Percentiles rank a stretch among this genome's conserved stretches.
Conservation (phyloP, 306 rosid species). For the Gleditsia sinensis region DNA sequence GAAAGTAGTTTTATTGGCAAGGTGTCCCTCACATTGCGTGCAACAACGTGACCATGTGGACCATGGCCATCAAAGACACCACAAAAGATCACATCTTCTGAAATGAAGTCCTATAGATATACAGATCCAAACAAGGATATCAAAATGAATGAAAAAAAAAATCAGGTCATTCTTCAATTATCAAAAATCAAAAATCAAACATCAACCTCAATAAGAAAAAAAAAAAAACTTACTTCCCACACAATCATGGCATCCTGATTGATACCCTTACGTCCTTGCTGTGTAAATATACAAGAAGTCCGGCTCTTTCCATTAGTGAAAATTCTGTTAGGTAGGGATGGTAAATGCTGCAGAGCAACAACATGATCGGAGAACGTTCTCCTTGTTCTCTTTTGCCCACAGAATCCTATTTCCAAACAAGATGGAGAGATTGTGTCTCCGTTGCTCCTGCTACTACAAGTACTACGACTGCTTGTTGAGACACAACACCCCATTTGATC, state of each 20-base stretch:
- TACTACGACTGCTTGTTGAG: constrained; percentile 79
- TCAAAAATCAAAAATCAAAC: neutral
- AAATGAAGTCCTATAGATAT: constrained; percentile 77
- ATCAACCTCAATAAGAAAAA: neutral
- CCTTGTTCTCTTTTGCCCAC: constrained; percentile 64
- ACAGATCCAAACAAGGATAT: constrained; percentile 33
- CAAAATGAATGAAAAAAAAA: constrained; percentile 26
- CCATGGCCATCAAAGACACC: constrained; percentile 99
- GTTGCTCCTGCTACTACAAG: constrained; percentile 80
- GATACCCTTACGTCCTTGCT: constrained; percentile 99
- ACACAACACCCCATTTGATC: constrained; percentile 89
- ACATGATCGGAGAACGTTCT: constrained; percentile 75
- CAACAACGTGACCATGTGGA: constrained; percentile 95
- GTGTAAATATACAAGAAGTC: constrained; percentile 84
- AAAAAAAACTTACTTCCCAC: constrained; percentile 80
- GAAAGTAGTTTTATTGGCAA: constrained; percentile 84
- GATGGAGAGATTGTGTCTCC: constrained; percentile 63
- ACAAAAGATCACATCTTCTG: constrained; percentile 82
- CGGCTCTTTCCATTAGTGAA: constrained; percentile 82
- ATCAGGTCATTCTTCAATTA: constrained; percentile 11
- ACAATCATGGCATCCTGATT: constrained; percentile 99
- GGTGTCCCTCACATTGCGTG: constrained; percentile 91
- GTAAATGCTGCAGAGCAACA: constrained; percentile 60
- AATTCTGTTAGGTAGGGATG: constrained; percentile 75
- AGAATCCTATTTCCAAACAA: constrained; percentile 54